A percentile compares a stretch with the other conserved stretches of the same genome.
Evolutionary conservation across 192 early-diverging fungal species (phyloP).

Genomic region (Coemansia sp.): DNA sequence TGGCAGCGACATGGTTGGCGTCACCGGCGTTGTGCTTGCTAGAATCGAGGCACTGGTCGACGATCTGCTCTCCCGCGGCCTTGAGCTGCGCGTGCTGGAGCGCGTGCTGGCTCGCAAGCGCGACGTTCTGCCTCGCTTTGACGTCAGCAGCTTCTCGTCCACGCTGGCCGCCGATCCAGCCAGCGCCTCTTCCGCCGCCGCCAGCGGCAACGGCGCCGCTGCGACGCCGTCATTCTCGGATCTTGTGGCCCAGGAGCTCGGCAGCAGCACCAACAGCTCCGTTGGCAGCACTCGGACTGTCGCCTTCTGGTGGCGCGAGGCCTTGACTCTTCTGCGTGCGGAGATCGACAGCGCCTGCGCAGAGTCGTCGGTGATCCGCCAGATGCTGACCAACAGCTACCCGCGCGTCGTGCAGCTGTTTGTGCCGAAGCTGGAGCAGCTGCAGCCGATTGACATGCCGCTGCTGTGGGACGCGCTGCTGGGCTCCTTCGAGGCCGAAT

Average conservation of each 20-base stretch:
- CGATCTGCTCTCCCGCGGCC: constrained; percentile 18
- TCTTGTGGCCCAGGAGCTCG: constrained; percentile 20
- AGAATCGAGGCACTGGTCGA: constrained; percentile 24
- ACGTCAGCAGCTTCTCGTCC: constrained; percentile 14
- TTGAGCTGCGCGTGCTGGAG: constrained; percentile 36
- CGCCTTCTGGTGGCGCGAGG: constrained; percentile 46
- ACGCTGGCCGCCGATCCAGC: neutral
- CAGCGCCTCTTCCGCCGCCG: neutral
- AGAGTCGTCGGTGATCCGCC: constrained; percentile 19
- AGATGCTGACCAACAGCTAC: constrained; percentile 31
- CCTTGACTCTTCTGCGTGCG: constrained; percentile 18
- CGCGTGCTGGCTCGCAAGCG: constrained; percentile 43
- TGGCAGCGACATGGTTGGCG: constrained; percentile 35
- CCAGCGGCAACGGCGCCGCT: neutral
- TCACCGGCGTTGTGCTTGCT: constrained; percentile 24
- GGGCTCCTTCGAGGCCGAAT: constrained; percentile 24
- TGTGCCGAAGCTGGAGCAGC: constrained; percentile 34
- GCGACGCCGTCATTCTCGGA: constrained; percentile 18
- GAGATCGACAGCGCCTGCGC: constrained; percentile 16
- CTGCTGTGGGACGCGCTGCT: constrained; percentile 36
- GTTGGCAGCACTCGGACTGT: neutral
- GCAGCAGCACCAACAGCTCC: neutral
- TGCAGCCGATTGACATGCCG: neutral
- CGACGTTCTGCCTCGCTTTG: constrained; percentile 29
- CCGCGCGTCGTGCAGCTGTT: constrained; percentile 37